Evolutionary conservation across 2,329 filamentous ascomycete species (phyloP), one percentile per base, ranked within the genome.

Genomic region (Ophiocordyceps camponoti-floridani): DNA sequence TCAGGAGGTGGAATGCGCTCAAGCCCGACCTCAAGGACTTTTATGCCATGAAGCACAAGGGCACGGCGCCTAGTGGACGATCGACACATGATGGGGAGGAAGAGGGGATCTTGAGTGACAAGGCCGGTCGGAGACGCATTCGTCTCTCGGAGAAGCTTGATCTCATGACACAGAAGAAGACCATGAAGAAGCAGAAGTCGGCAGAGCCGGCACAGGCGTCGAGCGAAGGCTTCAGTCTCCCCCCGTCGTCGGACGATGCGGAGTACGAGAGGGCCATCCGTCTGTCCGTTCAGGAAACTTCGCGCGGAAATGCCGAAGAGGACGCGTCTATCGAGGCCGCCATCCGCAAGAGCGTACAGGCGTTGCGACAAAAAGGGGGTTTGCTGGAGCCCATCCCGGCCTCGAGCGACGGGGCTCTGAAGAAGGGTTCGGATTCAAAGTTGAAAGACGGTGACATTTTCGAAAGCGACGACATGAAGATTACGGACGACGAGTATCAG

Each of bases 191-290:
- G 42, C 47, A 19, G 53, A 54, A n/a, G 48, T 44, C 41, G 9
- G 9, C 42, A 2, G n/a, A 19, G 2, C 45, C 48, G 2, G 47
- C 48, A 6, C 45, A 42, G 7, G 31, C 49, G 2, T 48, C 44
- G 4, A 42, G 47, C 45, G 48, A 47, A 37, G 45, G 46, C 41
- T 49, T 49, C 31, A 48, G 45, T n/a, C n/a, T 43, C 5, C 40
- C 26, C 8, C 44, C 40, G 16, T 5, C 49, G 4, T 51, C 55
- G 5, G 65, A 73, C n/a, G 67, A 75, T 31, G 67, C 69, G 2
- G 79, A 82, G 46, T 72, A 86, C 40, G 83, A 89, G 56, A 66
- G 72, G 40, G 84, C 84, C 1, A 89, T 91, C 47, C 72, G 70
- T 44, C 67, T 68, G 11, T 83, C 81, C 1, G 80, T 91, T 1